Percentiles rank a stretch among this genome's conserved stretches.
These are phyloP conservation scores for Triticum dicoccoides DNA, from an alignment of 176 grass and related monocot species.

Conservation along the genomic window DNA sequence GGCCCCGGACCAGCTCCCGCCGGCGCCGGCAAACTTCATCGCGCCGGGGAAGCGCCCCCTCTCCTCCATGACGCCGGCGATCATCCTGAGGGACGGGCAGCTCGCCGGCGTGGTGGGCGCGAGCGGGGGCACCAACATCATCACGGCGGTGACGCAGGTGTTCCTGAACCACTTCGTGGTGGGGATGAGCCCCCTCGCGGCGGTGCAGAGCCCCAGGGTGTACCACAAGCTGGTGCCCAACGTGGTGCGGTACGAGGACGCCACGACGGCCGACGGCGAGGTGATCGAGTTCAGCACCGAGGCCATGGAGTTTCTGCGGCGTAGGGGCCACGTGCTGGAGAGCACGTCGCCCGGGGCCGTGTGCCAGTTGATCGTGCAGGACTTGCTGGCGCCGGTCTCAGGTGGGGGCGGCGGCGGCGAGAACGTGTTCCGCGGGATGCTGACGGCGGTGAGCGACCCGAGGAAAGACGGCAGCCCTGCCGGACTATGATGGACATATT, in stretches of 20 bases:
- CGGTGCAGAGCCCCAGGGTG: constrained; percentile 73
- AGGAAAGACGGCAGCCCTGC: constrained; percentile 80
- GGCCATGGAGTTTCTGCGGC: constrained; percentile 49
- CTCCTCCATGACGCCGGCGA: constrained; percentile 81
- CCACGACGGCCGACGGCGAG: constrained; percentile 53
- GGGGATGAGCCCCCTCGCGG: constrained; percentile 67
- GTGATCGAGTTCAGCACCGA: constrained; percentile 40
- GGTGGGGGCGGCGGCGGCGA: background rate
- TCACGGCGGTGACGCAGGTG: constrained; percentile 55
- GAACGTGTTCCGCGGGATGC: constrained; percentile 51
- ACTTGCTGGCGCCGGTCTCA: constrained; percentile 27
- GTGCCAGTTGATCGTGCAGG: constrained; percentile 77
- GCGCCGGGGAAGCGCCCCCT: constrained; percentile 62
- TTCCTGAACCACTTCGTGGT: constrained; percentile 88
- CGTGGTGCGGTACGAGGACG: constrained; percentile 68
- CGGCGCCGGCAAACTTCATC: constrained; percentile 87
- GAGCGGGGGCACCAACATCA: constrained; percentile 76
- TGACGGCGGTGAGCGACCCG: constrained; percentile 87
- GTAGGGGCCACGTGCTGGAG: constrained; percentile 43
- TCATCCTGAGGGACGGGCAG: constrained; percentile 72
- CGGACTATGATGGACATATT: constrained; percentile 34
- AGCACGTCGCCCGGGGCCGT: constrained; percentile 36
- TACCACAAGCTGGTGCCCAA: constrained; percentile 85
- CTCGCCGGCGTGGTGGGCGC: constrained; percentile 74
- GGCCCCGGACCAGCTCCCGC: constrained; percentile 61